These are phyloP conservation scores for Simplicillium sp. DNA, from an alignment of 2,329 filamentous ascomycete species.

Conservation along the genomic window DNA sequence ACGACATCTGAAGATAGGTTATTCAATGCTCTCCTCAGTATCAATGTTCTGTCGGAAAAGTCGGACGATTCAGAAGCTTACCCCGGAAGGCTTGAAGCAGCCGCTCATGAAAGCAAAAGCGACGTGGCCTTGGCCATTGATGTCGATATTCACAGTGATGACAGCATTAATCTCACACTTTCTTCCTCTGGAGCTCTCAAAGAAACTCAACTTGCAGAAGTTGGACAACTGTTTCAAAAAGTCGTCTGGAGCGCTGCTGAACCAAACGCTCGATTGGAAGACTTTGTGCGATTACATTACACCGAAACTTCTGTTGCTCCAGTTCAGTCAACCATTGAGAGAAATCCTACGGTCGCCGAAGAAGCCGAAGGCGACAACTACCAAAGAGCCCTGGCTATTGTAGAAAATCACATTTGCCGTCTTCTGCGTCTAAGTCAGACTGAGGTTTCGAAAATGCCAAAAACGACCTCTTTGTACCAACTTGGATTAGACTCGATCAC, in stretches of 20 bases:
- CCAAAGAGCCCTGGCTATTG: slow-evolving; percentile 4
- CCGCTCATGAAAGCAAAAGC: slow-evolving; percentile 7
- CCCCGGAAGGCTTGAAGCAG: slow-evolving; percentile 6
- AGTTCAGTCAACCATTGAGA: no score
- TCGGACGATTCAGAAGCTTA: not conserved
- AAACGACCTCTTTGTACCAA: slow-evolving; percentile 10
- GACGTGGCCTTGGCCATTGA: slow-evolving; percentile 13
- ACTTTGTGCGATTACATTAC: slow-evolving; percentile 5
- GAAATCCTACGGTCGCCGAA: no score
- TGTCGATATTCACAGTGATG: slow-evolving; percentile 11
- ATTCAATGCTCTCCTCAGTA: slow-evolving; percentile 13
- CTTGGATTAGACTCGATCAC: slow-evolving; percentile 13
- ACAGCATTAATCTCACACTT: slow-evolving; percentile 9
- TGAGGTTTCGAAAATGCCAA: slow-evolving; percentile 3
- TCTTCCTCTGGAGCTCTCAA: slow-evolving; percentile 4
- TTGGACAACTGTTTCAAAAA: slow-evolving; percentile 8
- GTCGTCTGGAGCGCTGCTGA: slow-evolving; percentile 5
- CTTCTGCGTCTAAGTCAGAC: slow-evolving; percentile 7
- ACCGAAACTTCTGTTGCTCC: no score
- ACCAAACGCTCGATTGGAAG: slow-evolving; percentile 1
- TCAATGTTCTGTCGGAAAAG: not conserved
- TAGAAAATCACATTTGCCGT: not conserved
- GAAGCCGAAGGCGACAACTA: not conserved
- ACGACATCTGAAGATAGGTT: slow-evolving; percentile 11
- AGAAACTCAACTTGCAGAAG: no score